Percentiles rank a stretch among this genome's conserved stretches.
Conservation (phyloP, 176 grass and related monocot genomes). For the Calamus simplicifolius region DNA sequence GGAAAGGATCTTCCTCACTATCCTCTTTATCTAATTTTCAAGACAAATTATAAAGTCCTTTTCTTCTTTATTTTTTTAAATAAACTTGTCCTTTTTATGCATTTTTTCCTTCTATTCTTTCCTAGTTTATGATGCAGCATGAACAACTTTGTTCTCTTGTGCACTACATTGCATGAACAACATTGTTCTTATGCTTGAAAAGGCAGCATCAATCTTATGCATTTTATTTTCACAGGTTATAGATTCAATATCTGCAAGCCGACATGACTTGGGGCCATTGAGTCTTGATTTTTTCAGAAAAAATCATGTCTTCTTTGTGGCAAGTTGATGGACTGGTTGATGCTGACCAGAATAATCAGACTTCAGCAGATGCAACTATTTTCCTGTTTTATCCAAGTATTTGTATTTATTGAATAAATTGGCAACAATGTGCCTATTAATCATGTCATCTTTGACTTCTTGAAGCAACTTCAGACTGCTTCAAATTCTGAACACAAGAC, state of each 20-base stretch:
- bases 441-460: not conserved
- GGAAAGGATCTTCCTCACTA: no score
- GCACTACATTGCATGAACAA: no score
- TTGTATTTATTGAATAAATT: not conserved
- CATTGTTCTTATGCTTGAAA: no score
- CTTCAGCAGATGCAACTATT: conserved; percentile 2
- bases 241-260: conserved; percentile 63
- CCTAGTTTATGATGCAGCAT: no score
- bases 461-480: conserved; percentile 13
- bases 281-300: conserved; percentile 75
- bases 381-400: not conserved
- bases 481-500: conserved; percentile 32
- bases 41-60: no score
- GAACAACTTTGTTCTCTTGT: no score
- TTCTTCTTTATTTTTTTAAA: no score
- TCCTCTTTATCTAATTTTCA: no score
- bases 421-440: not conserved
- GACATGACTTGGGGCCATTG: conserved; percentile 52
- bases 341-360: conserved; percentile 27
- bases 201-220: no score
- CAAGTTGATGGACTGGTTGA: conserved; percentile 52
- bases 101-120: no score
- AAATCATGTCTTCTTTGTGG: conserved; percentile 75
- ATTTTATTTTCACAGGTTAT: conserved; percentile 45
- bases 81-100: no score